phyloP scores from a whole-genome alignment of 208 protist species.

The Leishmania guyanensis region DNA sequence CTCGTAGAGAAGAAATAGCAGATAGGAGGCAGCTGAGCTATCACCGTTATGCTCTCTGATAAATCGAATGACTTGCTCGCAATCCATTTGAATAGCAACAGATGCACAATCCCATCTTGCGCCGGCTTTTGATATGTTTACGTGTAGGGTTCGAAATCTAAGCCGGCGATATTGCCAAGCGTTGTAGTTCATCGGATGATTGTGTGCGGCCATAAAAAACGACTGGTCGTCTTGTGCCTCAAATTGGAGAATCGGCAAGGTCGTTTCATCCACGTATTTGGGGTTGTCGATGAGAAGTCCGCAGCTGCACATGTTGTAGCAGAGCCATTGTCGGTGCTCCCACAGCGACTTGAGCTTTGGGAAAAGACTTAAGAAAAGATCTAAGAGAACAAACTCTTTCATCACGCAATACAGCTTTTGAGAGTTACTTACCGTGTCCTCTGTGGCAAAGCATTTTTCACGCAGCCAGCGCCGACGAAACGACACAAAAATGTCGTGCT shows the following conservation, averaged over 20 bases:
- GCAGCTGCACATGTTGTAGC: slow-evolving; percentile 17
- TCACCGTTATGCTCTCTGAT: slow-evolving; percentile 66
- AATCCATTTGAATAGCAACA: slow-evolving; percentile 20
- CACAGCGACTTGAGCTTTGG: slow-evolving; percentile 56
- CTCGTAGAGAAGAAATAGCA: slow-evolving; percentile 58
- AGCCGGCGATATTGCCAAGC: slow-evolving; percentile 74
- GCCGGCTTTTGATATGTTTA: not conserved
- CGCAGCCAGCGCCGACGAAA: slow-evolving; percentile 7
- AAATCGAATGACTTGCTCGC: slow-evolving; percentile 38
- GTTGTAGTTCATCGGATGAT: slow-evolving; percentile 86
- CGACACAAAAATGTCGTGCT: slow-evolving; percentile 5
- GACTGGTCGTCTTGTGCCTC: slow-evolving; percentile 18
- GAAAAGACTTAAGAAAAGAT: slow-evolving; percentile 46
- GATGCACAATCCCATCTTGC: not conserved
- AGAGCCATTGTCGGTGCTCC: slow-evolving; percentile 57
- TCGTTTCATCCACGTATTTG: too few relatives aligned
- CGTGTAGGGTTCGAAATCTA: not conserved
- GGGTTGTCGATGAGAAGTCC: not conserved
- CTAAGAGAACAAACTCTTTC: slow-evolving; percentile 44
- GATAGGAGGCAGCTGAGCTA: slow-evolving; percentile 50
- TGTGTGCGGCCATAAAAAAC: slow-evolving; percentile 51
- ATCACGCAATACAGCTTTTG: slow-evolving; percentile 19
- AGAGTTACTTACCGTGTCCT: not conserved
- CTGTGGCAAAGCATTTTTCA: not conserved
- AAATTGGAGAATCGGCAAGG: not conserved